A percentile compares a stretch with the other conserved stretches of the same genome.
phyloP scores from a whole-genome alignment of 2,329 filamentous ascomycete genomes.

The Colletotrichum sp. region DNA sequence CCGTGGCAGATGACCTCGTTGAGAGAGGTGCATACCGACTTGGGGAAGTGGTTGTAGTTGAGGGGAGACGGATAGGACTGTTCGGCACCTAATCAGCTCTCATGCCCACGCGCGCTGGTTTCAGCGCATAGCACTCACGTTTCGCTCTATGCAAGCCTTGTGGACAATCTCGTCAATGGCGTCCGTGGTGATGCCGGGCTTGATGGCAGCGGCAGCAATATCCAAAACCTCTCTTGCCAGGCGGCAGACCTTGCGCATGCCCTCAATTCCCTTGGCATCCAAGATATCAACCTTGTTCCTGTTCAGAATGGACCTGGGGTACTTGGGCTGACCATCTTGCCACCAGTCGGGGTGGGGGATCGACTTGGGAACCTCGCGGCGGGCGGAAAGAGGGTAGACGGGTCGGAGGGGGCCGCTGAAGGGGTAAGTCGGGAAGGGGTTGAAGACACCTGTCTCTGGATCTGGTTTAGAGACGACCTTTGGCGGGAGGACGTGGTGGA shows the following conservation, averaged over 20 bases:
- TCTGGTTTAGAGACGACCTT: conserved; percentile 90
- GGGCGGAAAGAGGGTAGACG: conserved; percentile 82
- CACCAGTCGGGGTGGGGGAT: conserved; percentile 91
- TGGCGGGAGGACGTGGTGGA: conserved; percentile 76
- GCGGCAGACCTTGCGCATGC: conserved; percentile 91
- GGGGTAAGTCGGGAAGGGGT: conserved; percentile 88
- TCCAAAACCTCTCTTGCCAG: conserved; percentile 91
- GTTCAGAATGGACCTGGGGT: conserved; percentile 64
- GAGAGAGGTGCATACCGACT: conserved; percentile 94
- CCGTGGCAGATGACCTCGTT: conserved; percentile 99
- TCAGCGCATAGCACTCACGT: conserved; percentile 63
- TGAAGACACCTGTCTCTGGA: conserved; percentile 87
- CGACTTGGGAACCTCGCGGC: conserved; percentile 75
- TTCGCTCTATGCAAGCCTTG: conserved; percentile 89
- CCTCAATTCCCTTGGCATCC: conserved; percentile 80
- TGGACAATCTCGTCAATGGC: conserved; percentile 95
- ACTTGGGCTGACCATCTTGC: conserved; percentile 76
- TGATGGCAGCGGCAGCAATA: conserved; percentile 81
- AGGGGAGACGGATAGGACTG: conserved; percentile 94
- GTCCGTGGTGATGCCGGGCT: conserved; percentile 95
- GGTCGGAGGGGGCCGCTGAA: conserved; percentile 85
- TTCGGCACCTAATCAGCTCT: background rate
- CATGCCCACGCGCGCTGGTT: background rate
- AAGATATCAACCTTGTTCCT: conserved; percentile 85
- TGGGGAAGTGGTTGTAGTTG: conserved; percentile 96